phyloP scores from a whole-genome alignment of 208 protist species.

The Leishmania tarentolae region DNA sequence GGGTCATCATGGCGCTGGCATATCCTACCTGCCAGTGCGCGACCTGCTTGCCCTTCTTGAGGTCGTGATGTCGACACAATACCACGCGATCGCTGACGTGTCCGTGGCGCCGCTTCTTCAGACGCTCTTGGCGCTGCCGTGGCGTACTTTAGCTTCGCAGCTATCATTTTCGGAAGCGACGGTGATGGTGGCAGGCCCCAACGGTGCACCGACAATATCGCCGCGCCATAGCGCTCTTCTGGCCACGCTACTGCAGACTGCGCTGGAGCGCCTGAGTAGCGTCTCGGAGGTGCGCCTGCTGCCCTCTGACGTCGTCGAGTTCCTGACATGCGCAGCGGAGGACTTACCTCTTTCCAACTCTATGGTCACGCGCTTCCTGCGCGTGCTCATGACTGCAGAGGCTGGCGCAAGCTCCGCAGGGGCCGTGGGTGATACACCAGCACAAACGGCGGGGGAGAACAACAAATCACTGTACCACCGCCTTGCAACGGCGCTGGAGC shows the following conservation, averaged over 20 bases:
- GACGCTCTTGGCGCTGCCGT: conserved; percentile 61
- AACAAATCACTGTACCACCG: conserved; percentile 28
- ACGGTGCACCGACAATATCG: conserved; percentile 16
- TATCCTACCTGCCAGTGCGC: conserved; percentile 35
- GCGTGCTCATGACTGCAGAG: conserved; percentile 41
- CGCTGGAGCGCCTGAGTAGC: conserved; percentile 33
- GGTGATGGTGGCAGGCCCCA: conserved; percentile 25
- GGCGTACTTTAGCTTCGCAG: conserved; percentile 44
- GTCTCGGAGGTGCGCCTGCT: conserved; percentile 33
- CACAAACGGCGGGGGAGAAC: conserved; percentile 8
- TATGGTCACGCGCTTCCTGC: conserved; percentile 48
- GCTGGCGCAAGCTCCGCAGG: conserved; percentile 9
- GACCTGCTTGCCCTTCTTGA: conserved; percentile 71
- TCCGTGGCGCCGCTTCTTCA: conserved; percentile 52
- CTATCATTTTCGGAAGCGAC: conserved; percentile 28
- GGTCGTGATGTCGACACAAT: conserved; percentile 69
- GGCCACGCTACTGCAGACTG: conserved; percentile 30
- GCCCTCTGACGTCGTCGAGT: conserved; percentile 60
- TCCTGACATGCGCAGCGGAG: conserved; percentile 64
- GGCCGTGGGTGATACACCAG: background rate
- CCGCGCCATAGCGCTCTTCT: conserved; percentile 29
- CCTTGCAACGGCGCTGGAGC: conserved; percentile 61
- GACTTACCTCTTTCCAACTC: conserved; percentile 61
- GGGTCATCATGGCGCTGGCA: background rate
- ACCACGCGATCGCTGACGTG: conserved; percentile 45